Base-by-base conservation (phyloP, 768 basidiomycete species). In the Arthromyces matolae region DNA sequence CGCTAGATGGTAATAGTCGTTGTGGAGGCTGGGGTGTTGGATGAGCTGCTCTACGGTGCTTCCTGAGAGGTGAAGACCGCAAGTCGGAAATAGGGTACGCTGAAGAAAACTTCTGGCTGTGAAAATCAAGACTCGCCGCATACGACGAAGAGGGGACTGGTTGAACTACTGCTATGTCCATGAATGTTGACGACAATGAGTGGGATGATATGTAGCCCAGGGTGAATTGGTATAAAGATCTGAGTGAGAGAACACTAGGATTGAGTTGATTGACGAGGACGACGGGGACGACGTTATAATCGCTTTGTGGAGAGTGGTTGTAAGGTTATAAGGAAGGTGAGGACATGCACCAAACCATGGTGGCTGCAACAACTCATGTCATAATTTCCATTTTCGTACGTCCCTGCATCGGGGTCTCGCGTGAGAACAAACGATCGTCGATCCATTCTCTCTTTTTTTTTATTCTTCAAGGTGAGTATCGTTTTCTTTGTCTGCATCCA, bases 61-160 rank as follows among this genome's bases (percentile, higher is more conserved):
- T 18, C 19, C 36, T 24, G 4, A 33, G 60, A 29, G 59, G 59
- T 35, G 60, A 61, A 51, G 57, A 62, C 33, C 75, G 75, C 37
- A 68, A 37, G 40, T 68, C 65, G 22, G 72, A 75, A 50, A 63
- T 62, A 45, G 69, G 67, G 43, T 67, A 75, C 42, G 63, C 60
- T 49, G 53, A 52, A 43, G 44, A 29, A 47, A 51, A 40, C 31
- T 42, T 49, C 41, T 60, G 44, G 45, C 60, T 31, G 44, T 62
- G 64, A 34, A 53, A 61, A 49, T 47, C 47, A 29, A 63, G 52
- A 28, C 62, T 49, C 8, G 33, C 28, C 16, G 38, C 31, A 22
- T 40, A 44, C 5, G 53, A 56, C 18, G 52, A 49, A 4, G 58
- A 57, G 27, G 55, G 47, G 13, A 45, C 39, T 50, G 40, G 47